Base-by-base conservation (phyloP, 371 early-diverging fungal genomes). In the Mortierella sp. region DNA sequence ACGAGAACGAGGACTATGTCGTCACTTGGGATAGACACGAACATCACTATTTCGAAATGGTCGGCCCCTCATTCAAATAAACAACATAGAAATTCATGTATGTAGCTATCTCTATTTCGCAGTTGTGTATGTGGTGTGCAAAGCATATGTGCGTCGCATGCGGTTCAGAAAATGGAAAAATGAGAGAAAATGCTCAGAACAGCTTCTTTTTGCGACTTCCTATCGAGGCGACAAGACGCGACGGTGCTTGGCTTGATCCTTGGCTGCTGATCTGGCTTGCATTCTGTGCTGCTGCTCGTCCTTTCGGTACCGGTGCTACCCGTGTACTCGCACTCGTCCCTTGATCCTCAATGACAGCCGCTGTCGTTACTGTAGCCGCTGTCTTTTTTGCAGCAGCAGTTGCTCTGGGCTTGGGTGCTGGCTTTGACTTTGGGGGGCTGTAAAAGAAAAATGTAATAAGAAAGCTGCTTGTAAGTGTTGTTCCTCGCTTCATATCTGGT, bases 121-220 rank as follows among this genome's bases (percentile, higher is more conserved):
- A 14, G 9, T 3, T 48, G 5, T 5, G 48, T 13, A 13, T 48
- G 16, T 50, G 3, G 50, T 11, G 50, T 50, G 50, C 16, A 50
- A 2, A 50, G 50, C 16, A 3, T 16, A 50, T 14, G 3, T 14
- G 0, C 14, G 3, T 14, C 50, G 50, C 10, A 50, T 40, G 50
- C 14, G 50, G 3, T 14, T 14, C 16, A 14, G 50, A 14, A 14
- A 16, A 16, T 48, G 48, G 8, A 55, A 28, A 31, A 16, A 13
- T 28, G 10, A 19, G 5, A 2, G 61, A 61, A 13, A 1, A 19
- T 14, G 37, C 19, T 72, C 31, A 78, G 28, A 78, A 43, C 21
- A 80, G 46, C 67, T 78, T 84, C 76, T 84, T 84, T 31, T 75
- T 77, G 8, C 84, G 77, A 64, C 76, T 84, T n/a, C 84, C 84